Base-by-base conservation (phyloP, 1,284 basidiomycete genomes). In the Cryptococcus sp. region DNA sequence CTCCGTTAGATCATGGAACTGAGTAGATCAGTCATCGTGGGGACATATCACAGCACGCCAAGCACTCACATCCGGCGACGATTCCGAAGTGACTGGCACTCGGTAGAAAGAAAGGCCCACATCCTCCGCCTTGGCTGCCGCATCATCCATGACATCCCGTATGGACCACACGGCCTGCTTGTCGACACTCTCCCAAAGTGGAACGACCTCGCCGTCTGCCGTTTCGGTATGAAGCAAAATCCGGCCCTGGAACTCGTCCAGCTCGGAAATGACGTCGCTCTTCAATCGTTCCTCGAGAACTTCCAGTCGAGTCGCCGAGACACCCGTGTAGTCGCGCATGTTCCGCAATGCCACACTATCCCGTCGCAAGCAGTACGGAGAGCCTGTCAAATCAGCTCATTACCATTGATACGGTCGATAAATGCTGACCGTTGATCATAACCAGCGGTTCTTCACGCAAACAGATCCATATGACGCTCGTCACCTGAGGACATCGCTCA, bases 391-490 rank as follows among this genome's bases (percentile, higher is more conserved):
- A 16, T 44, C n/a, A 26, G 5, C n/a, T n/a, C n/a, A n/a, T n/a
- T n/a, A n/a, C n/a, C n/a, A n/a, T n/a, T n/a, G n/a, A n/a, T n/a
- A n/a, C n/a, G n/a, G n/a, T n/a, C n/a, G n/a, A n/a, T n/a, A n/a
- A 14, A n/a, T 7, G 11, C 61, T 63, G 50, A 62, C 72, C 73
- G 60, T 97, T 95, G 63, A 98, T 83, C 66, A 72, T 72, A 1
- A 97, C 87, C 45, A 98, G 80, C 0, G 94, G 94, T 69, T 98
- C 94, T 53, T 92, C 91, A 18, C 93, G 78, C 28, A 98, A 75
- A 22, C 92, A 93, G 50, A 98, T 83, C 95, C 94, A 98, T 10
- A 90, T 79, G 23, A 94, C 80, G 35, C 79, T 79, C 10, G 77
- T 77, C 0, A 82, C 77, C 11, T 73, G 69, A 0, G 86, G 82